A percentile compares a stretch with the other conserved stretches of the same genome.
Conservation (phyloP, 345 rosid species). For the Rhodamnia argentea region DNA sequence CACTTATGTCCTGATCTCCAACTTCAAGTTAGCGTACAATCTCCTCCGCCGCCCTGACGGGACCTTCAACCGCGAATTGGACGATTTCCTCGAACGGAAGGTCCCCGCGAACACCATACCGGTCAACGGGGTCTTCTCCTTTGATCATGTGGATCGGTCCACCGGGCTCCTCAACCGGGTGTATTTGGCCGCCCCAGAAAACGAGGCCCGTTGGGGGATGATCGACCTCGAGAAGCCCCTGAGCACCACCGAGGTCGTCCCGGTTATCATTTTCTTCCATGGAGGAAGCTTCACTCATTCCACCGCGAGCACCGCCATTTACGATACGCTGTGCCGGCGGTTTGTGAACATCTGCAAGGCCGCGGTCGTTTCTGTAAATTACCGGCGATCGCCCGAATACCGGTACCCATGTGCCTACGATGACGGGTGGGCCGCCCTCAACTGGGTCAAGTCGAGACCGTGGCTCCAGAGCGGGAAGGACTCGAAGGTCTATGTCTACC, state of each 20-base stretch:
- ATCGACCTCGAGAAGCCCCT: slow-evolving; percentile 14
- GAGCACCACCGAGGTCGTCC: not conserved
- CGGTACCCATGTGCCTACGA: slow-evolving; percentile 19
- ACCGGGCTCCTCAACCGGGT: slow-evolving; percentile 13
- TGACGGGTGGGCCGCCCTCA: slow-evolving; percentile 17
- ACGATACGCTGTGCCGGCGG: slow-evolving; percentile 10
- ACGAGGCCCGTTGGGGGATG: slow-evolving; percentile 1
- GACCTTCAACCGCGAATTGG: slow-evolving; percentile 11
- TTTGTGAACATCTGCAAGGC: slow-evolving; percentile 6
- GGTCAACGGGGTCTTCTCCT: slow-evolving; percentile 4
- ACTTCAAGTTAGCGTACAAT: not conserved
- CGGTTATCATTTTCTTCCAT: slow-evolving; percentile 24
- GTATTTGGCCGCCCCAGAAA: slow-evolving; percentile 6
- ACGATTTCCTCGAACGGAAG: slow-evolving; percentile 10
- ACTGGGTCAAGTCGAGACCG: slow-evolving; percentile 9
- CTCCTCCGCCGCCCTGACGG: slow-evolving; percentile 6
- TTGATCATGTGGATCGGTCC: slow-evolving; percentile 11
- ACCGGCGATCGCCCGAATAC: slow-evolving; percentile 22
- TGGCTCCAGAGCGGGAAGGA: slow-evolving; percentile 16
- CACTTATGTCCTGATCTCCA: slow-evolving; percentile 5
- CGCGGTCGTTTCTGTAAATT: slow-evolving; percentile 16
- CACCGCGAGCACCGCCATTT: slow-evolving; percentile 5
- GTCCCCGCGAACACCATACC: slow-evolving; percentile 10
- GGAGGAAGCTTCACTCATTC: slow-evolving; percentile 25
- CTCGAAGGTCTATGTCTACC: slow-evolving; percentile 4